Conservation (phyloP, 1,284 basidiomycete genomes). For the Fomitopsis palustris region DNA sequence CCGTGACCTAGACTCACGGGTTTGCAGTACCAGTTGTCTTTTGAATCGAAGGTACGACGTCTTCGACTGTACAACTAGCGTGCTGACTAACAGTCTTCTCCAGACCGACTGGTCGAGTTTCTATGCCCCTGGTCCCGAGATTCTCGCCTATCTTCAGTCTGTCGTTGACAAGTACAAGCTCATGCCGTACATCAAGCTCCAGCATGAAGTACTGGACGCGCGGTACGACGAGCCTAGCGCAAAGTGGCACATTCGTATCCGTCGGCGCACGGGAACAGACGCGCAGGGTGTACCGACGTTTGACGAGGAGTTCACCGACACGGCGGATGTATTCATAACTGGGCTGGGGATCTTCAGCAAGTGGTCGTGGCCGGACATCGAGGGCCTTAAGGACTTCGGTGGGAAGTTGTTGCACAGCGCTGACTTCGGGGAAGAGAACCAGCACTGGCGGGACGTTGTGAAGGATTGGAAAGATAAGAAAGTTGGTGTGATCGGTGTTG, state of each 20-base stretch:
- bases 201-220: conserved; percentile 49
- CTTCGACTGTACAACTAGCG: neutral
- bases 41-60: conserved; percentile 45
- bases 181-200: conserved; percentile 47
- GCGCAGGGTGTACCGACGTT: conserved; percentile 16
- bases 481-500: conserved; percentile 62
- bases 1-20: neutral
- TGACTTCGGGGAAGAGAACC: conserved; percentile 46
- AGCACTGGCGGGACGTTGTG: conserved; percentile 44
- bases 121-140: conserved; percentile 57
- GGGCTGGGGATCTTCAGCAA: conserved; percentile 46
- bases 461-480: conserved; percentile 50
- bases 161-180: conserved; percentile 59
- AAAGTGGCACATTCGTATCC: conserved; percentile 53
- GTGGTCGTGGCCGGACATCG: conserved; percentile 59
- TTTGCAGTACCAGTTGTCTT: conserved; percentile 54
- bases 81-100: neutral
- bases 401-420: conserved; percentile 55
- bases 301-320: conserved; percentile 45
- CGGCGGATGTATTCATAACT: conserved; percentile 49
- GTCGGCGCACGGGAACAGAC: conserved; percentile 12
- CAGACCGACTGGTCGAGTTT: conserved; percentile 58
- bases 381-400: conserved; percentile 47
- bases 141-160: conserved; percentile 46
- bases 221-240: conserved; percentile 45